phyloP scores from a whole-genome alignment of 2,329 filamentous ascomycete genomes.

The Pyrenochaeta sp. region DNA sequence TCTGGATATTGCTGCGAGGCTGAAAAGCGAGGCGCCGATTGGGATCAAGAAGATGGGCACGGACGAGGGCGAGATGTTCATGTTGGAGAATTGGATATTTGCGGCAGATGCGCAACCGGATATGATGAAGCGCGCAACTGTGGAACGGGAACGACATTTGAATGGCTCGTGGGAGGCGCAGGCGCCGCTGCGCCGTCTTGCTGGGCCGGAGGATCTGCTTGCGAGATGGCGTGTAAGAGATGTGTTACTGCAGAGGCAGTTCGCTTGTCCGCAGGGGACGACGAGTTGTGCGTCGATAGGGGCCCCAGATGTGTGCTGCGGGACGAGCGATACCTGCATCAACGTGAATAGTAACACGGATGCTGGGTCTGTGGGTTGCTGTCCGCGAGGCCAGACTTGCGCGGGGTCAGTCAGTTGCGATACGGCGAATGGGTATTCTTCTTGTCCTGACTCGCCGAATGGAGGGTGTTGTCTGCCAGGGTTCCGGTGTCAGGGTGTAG shows the following conservation, averaged over 20 bases:
- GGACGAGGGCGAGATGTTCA: slow-evolving; percentile 77
- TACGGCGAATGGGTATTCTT: slow-evolving; percentile 64
- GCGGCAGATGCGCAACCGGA: slow-evolving; percentile 37
- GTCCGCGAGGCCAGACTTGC: slow-evolving; percentile 70
- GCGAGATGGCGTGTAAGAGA: slow-evolving; percentile 48
- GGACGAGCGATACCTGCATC: slow-evolving; percentile 70
- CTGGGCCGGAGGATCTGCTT: slow-evolving; percentile 38
- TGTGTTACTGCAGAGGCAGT: slow-evolving; percentile 62
- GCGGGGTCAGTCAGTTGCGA: slow-evolving; percentile 70
- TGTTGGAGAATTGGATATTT: slow-evolving; percentile 69
- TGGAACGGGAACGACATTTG: no score
- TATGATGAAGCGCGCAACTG: no score
- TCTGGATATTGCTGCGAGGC: slow-evolving; percentile 49
- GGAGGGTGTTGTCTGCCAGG: slow-evolving; percentile 80
- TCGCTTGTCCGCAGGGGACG: slow-evolving; percentile 72
- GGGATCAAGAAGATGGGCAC: slow-evolving; percentile 76
- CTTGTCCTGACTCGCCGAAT: slow-evolving; percentile 70
- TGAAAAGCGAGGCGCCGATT: slow-evolving; percentile 58
- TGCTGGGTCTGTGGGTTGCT: slow-evolving; percentile 78
- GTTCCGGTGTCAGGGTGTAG: slow-evolving; percentile 72
- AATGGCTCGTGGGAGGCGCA: slow-evolving; percentile 32
- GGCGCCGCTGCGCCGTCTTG: slow-evolving; percentile 37
- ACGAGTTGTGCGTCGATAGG: slow-evolving; percentile 69
- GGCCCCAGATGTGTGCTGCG: slow-evolving; percentile 76
- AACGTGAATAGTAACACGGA: slow-evolving; percentile 54